Base-by-base conservation (phyloP, 1,284 basidiomycete species). In the Vanrija sp. region DNA sequence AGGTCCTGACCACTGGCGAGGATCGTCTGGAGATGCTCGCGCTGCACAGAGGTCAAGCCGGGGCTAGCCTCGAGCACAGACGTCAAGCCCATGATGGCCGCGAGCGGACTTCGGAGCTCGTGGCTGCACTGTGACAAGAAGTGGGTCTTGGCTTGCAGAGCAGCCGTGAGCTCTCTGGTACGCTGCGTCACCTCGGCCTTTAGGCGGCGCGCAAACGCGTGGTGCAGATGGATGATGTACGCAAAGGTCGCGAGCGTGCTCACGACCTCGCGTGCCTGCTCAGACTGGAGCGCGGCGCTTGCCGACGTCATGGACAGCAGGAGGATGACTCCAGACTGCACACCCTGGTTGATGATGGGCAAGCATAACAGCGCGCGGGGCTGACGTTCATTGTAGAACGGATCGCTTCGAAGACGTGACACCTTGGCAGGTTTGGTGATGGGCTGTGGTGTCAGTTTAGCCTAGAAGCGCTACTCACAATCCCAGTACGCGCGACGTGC, bases 61-160 rank as follows among this genome's bases (percentile, higher is more conserved):
- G 65, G 60, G 31, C 72, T 72, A 12, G 72, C 69, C 41, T 73
- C 69, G 20, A 75, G 62, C 10, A 75, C 73, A 9, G 70, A 69
- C 0, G 75, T 70, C 0, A 78, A 60, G 15, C 77, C 77, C 54
- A 71, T 57, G 16, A 71, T 65, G 18, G 62, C 70, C 10, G 60
- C 76, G 4, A 78, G 68, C 0, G 78, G 77, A 19, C 72, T 78
- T 23, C 78, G 66, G 16, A 79, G 73, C 63, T 79, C 78, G 62
- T 79, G 78, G 31, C 71, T 74, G 63, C 67, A 68, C 45, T 72
- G 65, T 18, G 66, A 65, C 51, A 75, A 22, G 60, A 72, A 69
- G 24, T 62, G 45, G 4, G 68, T 67, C 44, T 71, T 71, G 4
- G 67, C 66, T 37, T 63, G 61, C 12, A 71, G 53, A 9, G 68